Evolutionary conservation across 441 rosid genomes (phyloP).

Genomic region (Eruca vesicaria): DNA sequence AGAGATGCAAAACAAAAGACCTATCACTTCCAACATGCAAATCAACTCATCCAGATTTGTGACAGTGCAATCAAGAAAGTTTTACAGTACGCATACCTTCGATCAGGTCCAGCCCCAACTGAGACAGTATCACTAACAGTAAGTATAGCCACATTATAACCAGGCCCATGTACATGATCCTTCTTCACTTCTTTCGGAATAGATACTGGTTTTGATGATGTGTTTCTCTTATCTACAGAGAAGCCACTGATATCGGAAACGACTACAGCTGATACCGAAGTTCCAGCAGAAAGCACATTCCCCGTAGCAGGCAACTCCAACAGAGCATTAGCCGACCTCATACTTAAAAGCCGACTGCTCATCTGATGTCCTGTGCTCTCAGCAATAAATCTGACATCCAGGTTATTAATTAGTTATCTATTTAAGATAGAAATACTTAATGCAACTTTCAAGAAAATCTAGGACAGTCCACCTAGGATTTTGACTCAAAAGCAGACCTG

Average conservation of each 20-base stretch:
- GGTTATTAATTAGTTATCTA: conserved; percentile 2
- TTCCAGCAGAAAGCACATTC: conserved; percentile 63
- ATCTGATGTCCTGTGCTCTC: conserved; percentile 92
- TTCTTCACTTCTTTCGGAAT: conserved; percentile 33
- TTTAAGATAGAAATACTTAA: background rate
- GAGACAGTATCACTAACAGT: conserved; percentile 97
- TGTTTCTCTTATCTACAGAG: conserved; percentile 25
- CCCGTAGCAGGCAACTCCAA: conserved; percentile 81
- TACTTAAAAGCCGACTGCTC: conserved; percentile 91
- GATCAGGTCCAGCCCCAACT: conserved; percentile 83
- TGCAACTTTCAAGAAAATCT: background rate
- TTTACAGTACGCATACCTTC: conserved; percentile 62
- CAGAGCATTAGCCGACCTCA: conserved; percentile 94
- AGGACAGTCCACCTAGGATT: background rate
- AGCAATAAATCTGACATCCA: conserved; percentile 75
- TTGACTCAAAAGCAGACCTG: conserved; percentile 5
- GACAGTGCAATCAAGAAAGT: too few species aligned
- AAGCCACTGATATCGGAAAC: conserved; percentile 56
- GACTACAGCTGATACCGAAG: conserved; percentile 64
- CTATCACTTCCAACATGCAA: too few species aligned
- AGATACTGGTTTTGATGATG: conserved; percentile 39
- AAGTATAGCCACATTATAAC: conserved; percentile 66
- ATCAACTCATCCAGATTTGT: too few species aligned
- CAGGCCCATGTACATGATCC: conserved; percentile 30
- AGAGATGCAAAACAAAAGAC: too few species aligned